Evolutionary conservation across 495 filamentous ascomycete species (phyloP), one percentile per base, ranked within the genome.

Genomic region (Podospora pseudoanserina): DNA sequence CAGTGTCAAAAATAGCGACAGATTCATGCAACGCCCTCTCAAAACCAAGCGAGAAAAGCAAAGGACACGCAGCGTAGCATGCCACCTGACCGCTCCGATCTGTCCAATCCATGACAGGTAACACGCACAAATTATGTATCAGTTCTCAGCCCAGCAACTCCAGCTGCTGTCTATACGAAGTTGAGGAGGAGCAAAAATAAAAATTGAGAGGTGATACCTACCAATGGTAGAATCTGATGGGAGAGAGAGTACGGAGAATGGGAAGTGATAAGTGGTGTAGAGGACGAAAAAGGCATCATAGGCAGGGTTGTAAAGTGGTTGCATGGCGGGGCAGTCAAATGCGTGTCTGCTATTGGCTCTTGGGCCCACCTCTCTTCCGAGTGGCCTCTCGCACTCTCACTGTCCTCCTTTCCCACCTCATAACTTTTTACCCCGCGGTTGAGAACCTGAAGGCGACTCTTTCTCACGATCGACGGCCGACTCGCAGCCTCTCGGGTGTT

Each of bases 271-370:
- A 13, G 39, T 49, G 39, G 39, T 49, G 39, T 49, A 16, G 15
- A 49, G 39, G 39, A 49, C 39, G 39, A 49, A 49, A 49, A 49
- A 49, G 39, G 39, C 56, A 59, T 27, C 56, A 23, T 30, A 18
- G 55, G 56, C 34, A 30, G 28, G 53, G 44, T 30, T 18, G 9
- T 69, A 70, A 73, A 76, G 74, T 75, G 76, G 62, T 71, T 74
- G 75, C 75, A 75, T 69, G 39, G 55, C 23, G n/a, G 64, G 65
- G 39, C 39, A 7, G 59, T 23, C 49, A 66, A 6, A 54, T 20
- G 49, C 64, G 53, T 62, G 65, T 67, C 26, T 64, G 49, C 67
- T 60, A 61, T 64, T 23, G 55, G 59, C 27, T 16, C 15, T 60
- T 49, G 30, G 30, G 30, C 54, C 15, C 54, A 28, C 27, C 23